Evolutionary conservation across 352 stramenopile genomes (phyloP).

Genomic region (Globisporangium iwayamae): DNA sequence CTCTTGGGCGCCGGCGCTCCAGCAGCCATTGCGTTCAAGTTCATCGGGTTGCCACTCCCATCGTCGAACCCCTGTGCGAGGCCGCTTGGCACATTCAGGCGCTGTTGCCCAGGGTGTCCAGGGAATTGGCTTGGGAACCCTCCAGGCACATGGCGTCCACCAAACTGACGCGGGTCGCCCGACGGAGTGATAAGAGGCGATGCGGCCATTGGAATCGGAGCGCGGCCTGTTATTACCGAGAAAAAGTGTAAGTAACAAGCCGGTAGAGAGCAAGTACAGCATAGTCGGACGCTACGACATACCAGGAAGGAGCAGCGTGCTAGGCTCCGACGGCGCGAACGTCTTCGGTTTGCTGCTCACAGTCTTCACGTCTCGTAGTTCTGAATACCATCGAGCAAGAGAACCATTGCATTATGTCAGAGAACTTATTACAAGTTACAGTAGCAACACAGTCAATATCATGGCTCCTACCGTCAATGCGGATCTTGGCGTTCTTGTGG

Average conservation of each 20-base stretch:
- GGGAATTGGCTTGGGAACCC: slow-evolving; percentile 11
- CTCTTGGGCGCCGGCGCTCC: slow-evolving; percentile 49
- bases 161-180: slow-evolving; percentile 60
- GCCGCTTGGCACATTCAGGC: slow-evolving; percentile 12
- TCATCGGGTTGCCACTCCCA: slow-evolving; percentile 4
- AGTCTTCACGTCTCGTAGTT: slow-evolving; percentile 68
- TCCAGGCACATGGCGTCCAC: slow-evolving; percentile 35
- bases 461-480: slow-evolving; percentile 72
- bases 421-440: background rate
- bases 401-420: slow-evolving; percentile 2
- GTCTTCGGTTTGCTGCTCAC: slow-evolving; percentile 76
- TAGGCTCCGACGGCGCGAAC: slow-evolving; percentile 63
- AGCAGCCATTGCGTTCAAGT: background rate
- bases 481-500: slow-evolving; percentile 96
- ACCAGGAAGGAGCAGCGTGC: slow-evolving; percentile 63
- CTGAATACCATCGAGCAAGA: slow-evolving; percentile 21
- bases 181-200: slow-evolving; percentile 73
- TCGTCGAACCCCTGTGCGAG: slow-evolving; percentile 37
- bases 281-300: background rate
- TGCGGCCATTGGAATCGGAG: slow-evolving; percentile 76
- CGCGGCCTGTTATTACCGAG: slow-evolving; percentile 31
- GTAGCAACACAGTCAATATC: background rate
- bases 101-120: slow-evolving; percentile 7
- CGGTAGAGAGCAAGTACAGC: background rate
- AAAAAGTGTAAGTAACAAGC: background rate